Evolutionary conservation across 176 grass and related monocot species (phyloP).

Genomic region (Aegilops tauschii): DNA sequence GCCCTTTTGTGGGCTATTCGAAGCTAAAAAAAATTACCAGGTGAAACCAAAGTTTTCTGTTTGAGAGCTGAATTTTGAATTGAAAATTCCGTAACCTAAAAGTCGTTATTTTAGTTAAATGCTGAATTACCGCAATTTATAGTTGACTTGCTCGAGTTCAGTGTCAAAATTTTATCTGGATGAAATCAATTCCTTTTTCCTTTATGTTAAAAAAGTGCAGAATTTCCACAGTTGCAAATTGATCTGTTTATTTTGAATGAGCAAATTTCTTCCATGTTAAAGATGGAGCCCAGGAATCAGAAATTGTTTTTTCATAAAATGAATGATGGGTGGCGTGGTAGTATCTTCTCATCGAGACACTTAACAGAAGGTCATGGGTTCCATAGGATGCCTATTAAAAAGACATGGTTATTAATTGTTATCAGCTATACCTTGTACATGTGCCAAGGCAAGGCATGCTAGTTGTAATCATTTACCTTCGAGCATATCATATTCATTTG

Average conservation of each 20-base stretch:
- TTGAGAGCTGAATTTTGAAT: not conserved
- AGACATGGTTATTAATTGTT: not conserved
- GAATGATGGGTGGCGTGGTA: not conserved
- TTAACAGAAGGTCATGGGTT: not conserved
- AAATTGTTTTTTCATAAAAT: not conserved
- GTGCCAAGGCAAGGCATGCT: not conserved
- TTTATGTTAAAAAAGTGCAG: not conserved
- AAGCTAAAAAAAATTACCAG: not conserved
- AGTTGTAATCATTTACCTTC: slow-evolving; percentile 5
- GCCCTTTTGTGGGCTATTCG: not conserved
- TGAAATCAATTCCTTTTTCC: not conserved
- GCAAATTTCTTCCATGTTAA: slow-evolving; percentile 6
- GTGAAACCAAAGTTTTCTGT: not conserved
- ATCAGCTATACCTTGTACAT: not conserved
- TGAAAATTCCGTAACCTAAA: not conserved
- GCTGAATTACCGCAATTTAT: not conserved
- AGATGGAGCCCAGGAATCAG: not conserved
- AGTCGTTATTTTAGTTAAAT: not conserved
- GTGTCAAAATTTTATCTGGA: not conserved
- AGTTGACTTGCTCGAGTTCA: not conserved
- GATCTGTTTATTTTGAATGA: not conserved
- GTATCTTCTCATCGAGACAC: not conserved
- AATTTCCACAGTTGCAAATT: not conserved
- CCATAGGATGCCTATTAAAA: not conserved
- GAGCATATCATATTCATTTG: not conserved